Conservation (phyloP, 1,284 basidiomycete genomes). For the Cryptococcus floricola region DNA sequence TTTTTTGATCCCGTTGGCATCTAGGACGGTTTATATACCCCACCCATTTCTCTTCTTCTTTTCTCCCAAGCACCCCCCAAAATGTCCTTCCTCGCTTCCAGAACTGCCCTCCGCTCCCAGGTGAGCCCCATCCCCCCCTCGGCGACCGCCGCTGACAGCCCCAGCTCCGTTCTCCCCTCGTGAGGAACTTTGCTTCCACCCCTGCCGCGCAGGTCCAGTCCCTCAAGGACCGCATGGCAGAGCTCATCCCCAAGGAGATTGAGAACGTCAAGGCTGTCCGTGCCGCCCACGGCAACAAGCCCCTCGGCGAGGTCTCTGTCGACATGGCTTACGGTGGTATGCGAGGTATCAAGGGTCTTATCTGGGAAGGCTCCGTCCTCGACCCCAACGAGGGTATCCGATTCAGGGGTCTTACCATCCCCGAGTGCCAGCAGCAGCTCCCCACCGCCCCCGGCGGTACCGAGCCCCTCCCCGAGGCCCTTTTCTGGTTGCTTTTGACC, state of each 20-base stretch:
- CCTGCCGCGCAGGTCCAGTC: constrained; percentile 62
- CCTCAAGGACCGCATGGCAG: constrained; percentile 82
- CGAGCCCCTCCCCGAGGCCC: constrained; percentile 87
- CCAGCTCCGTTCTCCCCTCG: constrained; percentile 34
- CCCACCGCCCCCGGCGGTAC: constrained; percentile 83
- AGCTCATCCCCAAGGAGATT: constrained; percentile 83
- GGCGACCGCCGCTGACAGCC: not conserved
- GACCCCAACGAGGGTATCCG: constrained; percentile 95
- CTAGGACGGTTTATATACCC: not conserved
- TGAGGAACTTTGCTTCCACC: constrained; percentile 54
- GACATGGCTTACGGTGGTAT: constrained; percentile 88
- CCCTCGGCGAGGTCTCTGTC: constrained; percentile 82
- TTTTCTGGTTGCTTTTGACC: constrained; percentile 93
- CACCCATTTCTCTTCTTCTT: constrained; percentile 1
- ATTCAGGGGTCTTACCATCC: constrained; percentile 89
- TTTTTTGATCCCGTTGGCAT: not conserved
- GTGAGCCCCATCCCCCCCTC: constrained; percentile 16
- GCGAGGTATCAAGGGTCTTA: constrained; percentile 71
- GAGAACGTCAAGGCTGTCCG: constrained; percentile 84
- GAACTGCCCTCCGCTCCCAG: constrained; percentile 33
- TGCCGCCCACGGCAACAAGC: constrained; percentile 78
- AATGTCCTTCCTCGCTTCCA: constrained; percentile 33
- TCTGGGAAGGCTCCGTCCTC: constrained; percentile 93
- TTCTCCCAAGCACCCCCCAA: constrained; percentile 2
- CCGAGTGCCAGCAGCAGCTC: constrained; percentile 77